A percentile compares a stretch with the other conserved stretches of the same genome.
These are phyloP conservation scores for Fragilaria radians DNA, from an alignment of 108 stramenopile species.

Conservation along the genomic window DNA sequence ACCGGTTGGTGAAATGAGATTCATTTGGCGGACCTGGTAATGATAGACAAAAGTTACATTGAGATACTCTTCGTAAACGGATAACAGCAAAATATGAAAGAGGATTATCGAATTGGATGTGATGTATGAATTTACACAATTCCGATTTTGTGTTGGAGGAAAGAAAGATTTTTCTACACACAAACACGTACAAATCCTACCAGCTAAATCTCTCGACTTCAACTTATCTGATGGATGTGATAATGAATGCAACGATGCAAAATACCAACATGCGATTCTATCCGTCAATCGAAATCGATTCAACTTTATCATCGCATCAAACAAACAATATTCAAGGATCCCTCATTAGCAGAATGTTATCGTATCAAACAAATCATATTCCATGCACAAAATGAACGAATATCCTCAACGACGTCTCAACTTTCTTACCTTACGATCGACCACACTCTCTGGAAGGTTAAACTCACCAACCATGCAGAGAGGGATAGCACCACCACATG, in stretches of 20 bases:
- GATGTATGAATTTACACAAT: background rate
- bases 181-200: conserved; percentile 9
- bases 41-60: background rate
- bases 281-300: no score
- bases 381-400: no score
- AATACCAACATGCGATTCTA: no score
- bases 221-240: conserved; percentile 5
- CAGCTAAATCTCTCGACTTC: conserved; percentile 9
- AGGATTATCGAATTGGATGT: conserved; percentile 1
- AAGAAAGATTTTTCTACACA: no score
- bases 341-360: no score
- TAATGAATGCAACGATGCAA: background rate
- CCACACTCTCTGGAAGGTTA: conserved; percentile 89
- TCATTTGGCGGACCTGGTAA: conserved; percentile 90
- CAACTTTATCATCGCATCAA: no score
- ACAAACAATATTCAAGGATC: no score
- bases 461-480: conserved; percentile 99
- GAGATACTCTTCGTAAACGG: no score
- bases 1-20: conserved; percentile 95
- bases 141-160: no score
- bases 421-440: conserved; percentile 97
- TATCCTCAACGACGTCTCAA: no score
- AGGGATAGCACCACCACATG: conserved; percentile 97
- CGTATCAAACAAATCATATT: no score
- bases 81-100: no score